phyloP scores from a whole-genome alignment of 768 basidiomycete species.

The Fibroporia radiculosa region DNA sequence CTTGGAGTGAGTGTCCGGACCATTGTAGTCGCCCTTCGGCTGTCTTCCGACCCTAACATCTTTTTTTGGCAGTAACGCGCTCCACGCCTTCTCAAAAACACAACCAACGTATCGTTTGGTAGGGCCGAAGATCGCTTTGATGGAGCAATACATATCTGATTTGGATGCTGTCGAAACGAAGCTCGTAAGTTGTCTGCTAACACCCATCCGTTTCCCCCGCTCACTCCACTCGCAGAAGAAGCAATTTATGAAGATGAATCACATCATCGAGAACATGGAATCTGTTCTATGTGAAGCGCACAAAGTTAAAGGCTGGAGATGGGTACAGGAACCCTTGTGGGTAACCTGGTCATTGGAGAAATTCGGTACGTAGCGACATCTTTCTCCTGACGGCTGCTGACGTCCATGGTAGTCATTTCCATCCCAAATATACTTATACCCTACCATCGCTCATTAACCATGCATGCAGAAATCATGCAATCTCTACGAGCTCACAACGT shows the following conservation, averaged over 20 bases:
- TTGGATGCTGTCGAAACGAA: slow-evolving; percentile 53
- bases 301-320: slow-evolving; percentile 62
- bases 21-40: neutral
- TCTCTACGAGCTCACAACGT: slow-evolving; percentile 55
- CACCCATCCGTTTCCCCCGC: neutral
- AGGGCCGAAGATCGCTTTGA: slow-evolving; percentile 53
- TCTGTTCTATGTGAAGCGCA: slow-evolving; percentile 58
- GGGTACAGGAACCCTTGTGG: slow-evolving; percentile 75
- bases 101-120: slow-evolving; percentile 55
- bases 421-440: slow-evolving; percentile 49
- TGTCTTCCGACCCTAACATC: neutral
- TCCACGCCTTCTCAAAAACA: slow-evolving; percentile 43
- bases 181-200: slow-evolving; percentile 42
- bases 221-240: slow-evolving; percentile 44
- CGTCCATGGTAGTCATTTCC: slow-evolving; percentile 39
- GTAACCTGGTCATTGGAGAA: slow-evolving; percentile 74
- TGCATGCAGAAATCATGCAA: slow-evolving; percentile 49
- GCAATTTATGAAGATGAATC: slow-evolving; percentile 60
- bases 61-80: slow-evolving; percentile 43
- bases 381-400: neutral
- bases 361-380: slow-evolving; percentile 47
- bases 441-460: slow-evolving; percentile 59
- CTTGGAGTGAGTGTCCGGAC: slow-evolving; percentile 71
- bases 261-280: slow-evolving; percentile 59
- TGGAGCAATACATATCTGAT: slow-evolving; percentile 58